Evolutionary conservation across 768 basidiomycete species (phyloP).

Genomic region (Russula earlei): DNA sequence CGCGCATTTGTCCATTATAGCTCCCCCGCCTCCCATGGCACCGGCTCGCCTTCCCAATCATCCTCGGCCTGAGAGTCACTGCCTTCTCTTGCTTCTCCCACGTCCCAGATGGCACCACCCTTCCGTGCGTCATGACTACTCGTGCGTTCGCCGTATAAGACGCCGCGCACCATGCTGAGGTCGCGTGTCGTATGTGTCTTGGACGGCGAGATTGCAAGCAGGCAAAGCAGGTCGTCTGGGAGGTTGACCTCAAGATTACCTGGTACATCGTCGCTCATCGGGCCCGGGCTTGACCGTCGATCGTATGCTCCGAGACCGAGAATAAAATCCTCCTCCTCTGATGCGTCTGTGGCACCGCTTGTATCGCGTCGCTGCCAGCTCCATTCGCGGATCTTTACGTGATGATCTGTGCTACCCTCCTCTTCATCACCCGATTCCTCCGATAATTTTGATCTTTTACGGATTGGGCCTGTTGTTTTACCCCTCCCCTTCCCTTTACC

Average conservation of each 20-base stretch:
- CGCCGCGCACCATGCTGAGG: constrained; percentile 41
- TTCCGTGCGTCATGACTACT: constrained; percentile 50
- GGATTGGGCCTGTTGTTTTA: constrained; percentile 27
- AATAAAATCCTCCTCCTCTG: constrained; percentile 14
- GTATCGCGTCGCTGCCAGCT: constrained; percentile 17
- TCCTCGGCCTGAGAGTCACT: constrained; percentile 23
- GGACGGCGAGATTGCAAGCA: constrained; percentile 51
- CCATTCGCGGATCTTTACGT: constrained; percentile 27
- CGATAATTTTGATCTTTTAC: constrained; percentile 44
- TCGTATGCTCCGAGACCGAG: constrained; percentile 8
- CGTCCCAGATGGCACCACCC: constrained; percentile 70
- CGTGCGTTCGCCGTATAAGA: constrained; percentile 50
- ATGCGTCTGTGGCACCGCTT: background rate
- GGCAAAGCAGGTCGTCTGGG: constrained; percentile 54
- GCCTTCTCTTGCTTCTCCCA: constrained; percentile 49
- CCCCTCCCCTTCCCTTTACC: constrained; percentile 34
- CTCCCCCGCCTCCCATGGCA: constrained; percentile 76
- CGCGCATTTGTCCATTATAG: constrained; percentile 34
- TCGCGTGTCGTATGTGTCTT: constrained; percentile 23
- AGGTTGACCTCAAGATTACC: constrained; percentile 45
- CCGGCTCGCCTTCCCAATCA: constrained; percentile 71
- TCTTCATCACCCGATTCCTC: constrained; percentile 23
- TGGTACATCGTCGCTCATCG: constrained; percentile 27
- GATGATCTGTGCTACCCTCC: constrained; percentile 22
- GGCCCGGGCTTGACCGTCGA: constrained; percentile 17